Base-by-base conservation (phyloP, 495 filamentous ascomycete genomes). In the Penicillium antarcticum region DNA sequence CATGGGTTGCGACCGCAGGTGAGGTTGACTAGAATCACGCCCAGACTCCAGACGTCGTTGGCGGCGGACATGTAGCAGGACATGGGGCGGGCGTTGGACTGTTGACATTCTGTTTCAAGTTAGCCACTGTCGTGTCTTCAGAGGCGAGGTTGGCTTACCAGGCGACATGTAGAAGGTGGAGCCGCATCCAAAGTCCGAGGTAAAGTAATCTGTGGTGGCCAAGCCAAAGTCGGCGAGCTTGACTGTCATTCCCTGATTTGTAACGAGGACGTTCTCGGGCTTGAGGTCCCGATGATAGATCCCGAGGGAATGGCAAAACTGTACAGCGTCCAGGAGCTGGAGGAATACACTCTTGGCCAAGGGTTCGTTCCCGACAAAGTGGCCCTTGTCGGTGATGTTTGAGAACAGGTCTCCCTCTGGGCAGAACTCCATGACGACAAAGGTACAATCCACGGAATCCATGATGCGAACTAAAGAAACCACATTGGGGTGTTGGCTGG, bases 151-250 rank as follows among this genome's bases (percentile, higher is more conserved):
- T 24, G 32, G 41, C 80, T 72, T 88, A 97, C 94, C 94, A 82
- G 94, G 94, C 51, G 87, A 92, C 95, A 97, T 97, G 76, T 99
- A 97, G 67, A 99, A 97, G 12, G 94, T 97, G 14, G 92, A 97
- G 42, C 94, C 94, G 69, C 95, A 99, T 48, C 95, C 95, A 70
- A 95, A 97, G 69, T 99, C 94, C 53, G 91, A 85, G 52, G 92
- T 95, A 52, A 85, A 74, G 47, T 84, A 80, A 51, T 92, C 89
- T 26, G 82, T 81, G 18, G 90, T 97, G 37, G 94, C 94, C 34
- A 97, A 80, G 62, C 95, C 94, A 77, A 99, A 99, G 68, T 97
- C 94, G 54, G 95, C 94, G 45, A 99, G 81, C 73, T 97, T 96
- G 60, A 96, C 89, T 19, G 89, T 92, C 71, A 85, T 80, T 49